Evolutionary conservation across 1,139 yeast genomes (phyloP).

Genomic region (Candida neerlandica): DNA sequence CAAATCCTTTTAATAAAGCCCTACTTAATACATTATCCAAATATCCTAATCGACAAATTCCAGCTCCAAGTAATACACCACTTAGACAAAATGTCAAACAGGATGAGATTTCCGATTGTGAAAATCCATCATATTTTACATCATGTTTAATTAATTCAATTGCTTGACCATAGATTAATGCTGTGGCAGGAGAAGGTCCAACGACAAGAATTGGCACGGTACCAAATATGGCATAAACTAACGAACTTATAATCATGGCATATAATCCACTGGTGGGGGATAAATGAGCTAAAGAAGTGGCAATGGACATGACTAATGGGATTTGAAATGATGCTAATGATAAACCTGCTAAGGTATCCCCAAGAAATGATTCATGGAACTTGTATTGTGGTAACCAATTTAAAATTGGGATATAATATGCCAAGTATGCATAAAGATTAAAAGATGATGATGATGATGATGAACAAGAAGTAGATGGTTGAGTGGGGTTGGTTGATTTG

Average conservation of each 20-base stretch:
- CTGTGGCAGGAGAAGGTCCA: constrained; percentile 38
- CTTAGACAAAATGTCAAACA: constrained; percentile 28
- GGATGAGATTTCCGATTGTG: constrained; percentile 28
- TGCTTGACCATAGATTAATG: constrained; percentile 34
- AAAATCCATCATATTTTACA: constrained; percentile 16
- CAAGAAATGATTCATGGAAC: constrained; percentile 19
- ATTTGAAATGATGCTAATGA: constrained; percentile 38
- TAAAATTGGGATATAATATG: constrained; percentile 37
- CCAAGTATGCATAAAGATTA: constrained; percentile 28
- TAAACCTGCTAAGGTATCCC: constrained; percentile 37
- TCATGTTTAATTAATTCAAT: constrained; percentile 25
- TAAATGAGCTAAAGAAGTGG: constrained; percentile 35
- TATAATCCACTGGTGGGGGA: constrained; percentile 36
- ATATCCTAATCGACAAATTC: constrained; percentile 33
- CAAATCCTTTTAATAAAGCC: constrained; percentile 35
- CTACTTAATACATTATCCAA: constrained; percentile 35
- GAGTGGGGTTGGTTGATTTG: neutral
- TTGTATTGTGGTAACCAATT: constrained; percentile 34
- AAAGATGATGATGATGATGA: constrained; percentile 10
- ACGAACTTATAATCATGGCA: constrained; percentile 31
- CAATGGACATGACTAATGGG: constrained; percentile 39
- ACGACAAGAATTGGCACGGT: constrained; percentile 37
- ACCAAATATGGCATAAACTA: constrained; percentile 33
- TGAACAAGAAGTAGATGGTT: too few relatives aligned
- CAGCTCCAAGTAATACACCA: constrained; percentile 30